Base-by-base conservation (phyloP, 2,329 filamentous ascomycete genomes). In the Penicillium sp. region DNA sequence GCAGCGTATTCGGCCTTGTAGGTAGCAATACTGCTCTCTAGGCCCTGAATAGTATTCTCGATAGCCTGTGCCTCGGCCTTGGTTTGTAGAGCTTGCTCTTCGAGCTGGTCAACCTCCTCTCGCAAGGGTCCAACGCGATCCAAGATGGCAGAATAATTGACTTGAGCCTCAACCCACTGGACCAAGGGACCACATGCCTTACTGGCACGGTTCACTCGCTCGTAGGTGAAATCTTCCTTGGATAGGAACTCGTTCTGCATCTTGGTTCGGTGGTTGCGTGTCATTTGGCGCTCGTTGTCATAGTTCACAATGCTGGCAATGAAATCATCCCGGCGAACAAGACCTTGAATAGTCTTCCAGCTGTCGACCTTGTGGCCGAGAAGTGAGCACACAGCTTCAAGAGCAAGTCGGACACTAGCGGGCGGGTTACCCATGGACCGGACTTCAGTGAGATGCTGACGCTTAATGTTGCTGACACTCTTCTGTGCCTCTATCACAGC, bases 391-490 rank as follows among this genome's bases (percentile, higher is more conserved):
- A 98, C 95, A n/a, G 93, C 89, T 67, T 97, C 92, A 50, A 98
- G 79, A 2, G 93, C 89, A 60, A 97, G 82, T 65, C 89, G 86
- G 60, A 98, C 95, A 77, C 90, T 89, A 59, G 84, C 79, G 7
- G 93, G 93, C 6, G 93, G 93, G 63, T 89, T 95, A 58, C 85
- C 84, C 93, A 98, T 97, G 57, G 92, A 95, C 66, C 93, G 84
- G 44, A 98, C 92, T 83, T 98, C 93, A 10, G 91, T 96, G 57
- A 98, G 79, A 71, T 98, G 93, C 68, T 95, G 90, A 66, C 88
- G 84, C 78, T 97, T 98, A 77, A 98, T 98, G 77, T 95, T 96
- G 76, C 88, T 93, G 71, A 98, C 95, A 73, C 91, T 96, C 69
- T 90, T 89, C 75, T 93, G 89, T 42, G 93, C 93, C 71, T 95